A percentile compares a stretch with the other conserved stretches of the same genome.
These are phyloP conservation scores for Pythium scleroteichum DNA, from an alignment of 352 stramenopile species.

Conservation along the genomic window DNA sequence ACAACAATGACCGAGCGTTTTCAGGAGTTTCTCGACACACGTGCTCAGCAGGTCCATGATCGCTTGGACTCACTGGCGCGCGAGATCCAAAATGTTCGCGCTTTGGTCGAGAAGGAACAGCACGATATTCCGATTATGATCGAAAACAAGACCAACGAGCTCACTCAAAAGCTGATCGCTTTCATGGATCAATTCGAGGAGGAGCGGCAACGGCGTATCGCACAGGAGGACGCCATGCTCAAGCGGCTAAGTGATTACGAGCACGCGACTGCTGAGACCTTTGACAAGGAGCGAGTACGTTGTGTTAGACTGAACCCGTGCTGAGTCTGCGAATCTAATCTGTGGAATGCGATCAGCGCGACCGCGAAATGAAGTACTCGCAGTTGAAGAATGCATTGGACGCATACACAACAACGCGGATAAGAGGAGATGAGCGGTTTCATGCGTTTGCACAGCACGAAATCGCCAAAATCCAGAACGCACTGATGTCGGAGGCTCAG, in stretches of 20 bases:
- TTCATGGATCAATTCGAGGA: constrained; percentile 91
- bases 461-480: constrained; percentile 78
- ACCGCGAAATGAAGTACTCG: constrained; percentile 69
- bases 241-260: constrained; percentile 92
- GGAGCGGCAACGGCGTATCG: constrained; percentile 79
- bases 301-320: neutral
- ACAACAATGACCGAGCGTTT: constrained; percentile 82
- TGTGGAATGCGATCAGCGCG: constrained; percentile 23
- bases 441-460: constrained; percentile 69
- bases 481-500: constrained; percentile 68
- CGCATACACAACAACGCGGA: constrained; percentile 65
- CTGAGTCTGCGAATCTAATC: neutral
- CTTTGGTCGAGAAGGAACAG: constrained; percentile 84
- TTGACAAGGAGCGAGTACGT: constrained; percentile 62
- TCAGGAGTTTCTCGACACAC: constrained; percentile 76
- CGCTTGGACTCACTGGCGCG: constrained; percentile 68
- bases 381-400: constrained; percentile 73
- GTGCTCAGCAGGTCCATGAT: constrained; percentile 70
- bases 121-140: constrained; percentile 90
- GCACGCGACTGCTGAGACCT: constrained; percentile 68
- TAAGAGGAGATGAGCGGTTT: constrained; percentile 78
- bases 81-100: constrained; percentile 82
- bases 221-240: constrained; percentile 88
- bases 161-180: constrained; percentile 83
- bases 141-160: constrained; percentile 85